Conservation (phyloP, 2,329 filamentous ascomycete species). For the Chaetomiaceae sp. region DNA sequence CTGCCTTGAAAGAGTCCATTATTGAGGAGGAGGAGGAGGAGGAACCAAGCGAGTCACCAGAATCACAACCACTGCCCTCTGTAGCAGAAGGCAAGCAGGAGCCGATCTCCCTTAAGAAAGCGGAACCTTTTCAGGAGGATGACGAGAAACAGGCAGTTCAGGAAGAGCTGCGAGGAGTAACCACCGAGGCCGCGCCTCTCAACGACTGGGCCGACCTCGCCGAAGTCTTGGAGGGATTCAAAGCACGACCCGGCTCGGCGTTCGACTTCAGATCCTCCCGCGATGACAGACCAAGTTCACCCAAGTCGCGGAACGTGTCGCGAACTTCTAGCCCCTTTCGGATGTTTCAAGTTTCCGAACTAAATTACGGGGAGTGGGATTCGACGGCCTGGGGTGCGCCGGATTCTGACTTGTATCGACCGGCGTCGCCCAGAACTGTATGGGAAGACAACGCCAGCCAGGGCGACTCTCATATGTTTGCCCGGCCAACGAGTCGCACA, state of each 20-base stretch:
- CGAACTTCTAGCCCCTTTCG: constrained; percentile 8
- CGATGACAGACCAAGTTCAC: constrained; percentile 18
- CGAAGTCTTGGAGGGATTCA: constrained; percentile 11
- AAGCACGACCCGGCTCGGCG: constrained; percentile 13
- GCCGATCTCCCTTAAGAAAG: too few relatives aligned
- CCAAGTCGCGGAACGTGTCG: constrained; percentile 21
- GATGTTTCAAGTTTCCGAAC: constrained; percentile 5
- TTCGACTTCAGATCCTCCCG: constrained; percentile 2
- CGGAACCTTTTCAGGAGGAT: too few relatives aligned
- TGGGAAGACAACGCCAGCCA: background rate
- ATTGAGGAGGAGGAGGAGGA: constrained; percentile 13
- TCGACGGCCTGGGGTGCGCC: background rate
- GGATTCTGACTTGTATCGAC: background rate
- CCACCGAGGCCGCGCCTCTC: too few relatives aligned
- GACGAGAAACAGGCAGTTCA: too few relatives aligned
- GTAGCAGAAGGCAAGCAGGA: too few relatives aligned
- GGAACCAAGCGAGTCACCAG: background rate
- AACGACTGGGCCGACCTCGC: constrained; percentile 17
- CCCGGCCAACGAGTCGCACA: background rate
- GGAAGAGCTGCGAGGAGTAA: too few relatives aligned
- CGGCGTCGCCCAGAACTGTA: too few relatives aligned
- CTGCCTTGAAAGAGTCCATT: constrained; percentile 8
- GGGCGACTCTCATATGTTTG: background rate
- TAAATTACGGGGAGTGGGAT: constrained; percentile 5
- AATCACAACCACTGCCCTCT: background rate